Evolutionary conservation across 768 basidiomycete species (phyloP).

Genomic region (Holtermanniella nyarrowii): DNA sequence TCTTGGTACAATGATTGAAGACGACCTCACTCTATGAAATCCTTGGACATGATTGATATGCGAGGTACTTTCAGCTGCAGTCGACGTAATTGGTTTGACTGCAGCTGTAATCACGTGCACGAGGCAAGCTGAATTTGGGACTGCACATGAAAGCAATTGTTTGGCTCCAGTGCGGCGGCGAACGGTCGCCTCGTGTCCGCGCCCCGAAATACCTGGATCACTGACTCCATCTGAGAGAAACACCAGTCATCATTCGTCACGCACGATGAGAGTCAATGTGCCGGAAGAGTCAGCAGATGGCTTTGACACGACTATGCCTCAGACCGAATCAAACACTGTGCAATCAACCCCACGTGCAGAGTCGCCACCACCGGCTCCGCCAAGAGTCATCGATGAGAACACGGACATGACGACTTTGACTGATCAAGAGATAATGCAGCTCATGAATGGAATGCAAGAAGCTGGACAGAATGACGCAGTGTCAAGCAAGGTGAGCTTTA

Average conservation of each 20-base stretch:
- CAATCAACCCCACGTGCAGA: no score
- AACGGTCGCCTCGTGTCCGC: no score
- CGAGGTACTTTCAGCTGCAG: no score
- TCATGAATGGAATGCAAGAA: constrained; percentile 33
- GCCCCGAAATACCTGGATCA: not conserved
- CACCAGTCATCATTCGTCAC: not conserved
- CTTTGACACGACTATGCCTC: not conserved
- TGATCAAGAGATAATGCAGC: constrained; percentile 38
- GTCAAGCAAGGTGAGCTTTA: constrained; percentile 15
- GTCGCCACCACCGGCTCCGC: not conserved
- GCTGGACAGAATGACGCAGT: constrained; percentile 1
- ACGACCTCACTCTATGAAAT: not conserved
- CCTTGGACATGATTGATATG: no score
- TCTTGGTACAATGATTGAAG: not conserved
- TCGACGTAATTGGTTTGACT: no score
- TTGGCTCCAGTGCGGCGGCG: no score
- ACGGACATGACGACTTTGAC: constrained; percentile 38
- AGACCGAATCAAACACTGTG: no score
- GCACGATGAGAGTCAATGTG: not conserved
- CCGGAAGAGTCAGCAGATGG: not conserved
- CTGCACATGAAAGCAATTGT: no score
- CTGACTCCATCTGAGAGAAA: not conserved
- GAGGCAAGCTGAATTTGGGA: no score
- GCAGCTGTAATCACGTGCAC: no score
- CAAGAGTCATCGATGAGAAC: constrained; percentile 30